These are phyloP conservation scores for Pichia phayaonensis DNA, from an alignment of 805 yeast species.

Conservation along the genomic window DNA sequence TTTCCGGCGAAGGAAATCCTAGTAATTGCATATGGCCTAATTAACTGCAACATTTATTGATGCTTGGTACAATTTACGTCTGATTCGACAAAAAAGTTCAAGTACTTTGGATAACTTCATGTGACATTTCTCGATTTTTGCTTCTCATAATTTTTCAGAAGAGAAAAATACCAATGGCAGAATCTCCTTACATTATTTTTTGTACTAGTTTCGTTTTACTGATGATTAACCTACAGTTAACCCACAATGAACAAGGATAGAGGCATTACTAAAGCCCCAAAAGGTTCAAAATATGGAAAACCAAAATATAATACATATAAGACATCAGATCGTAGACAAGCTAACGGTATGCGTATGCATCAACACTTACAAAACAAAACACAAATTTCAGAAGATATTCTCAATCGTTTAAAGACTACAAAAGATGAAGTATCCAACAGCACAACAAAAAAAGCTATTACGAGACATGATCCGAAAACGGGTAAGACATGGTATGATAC, in stretches of 20 bases:
- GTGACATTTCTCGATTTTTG: background rate
- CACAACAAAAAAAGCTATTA: conserved; percentile 27
- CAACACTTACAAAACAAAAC: conserved; percentile 24
- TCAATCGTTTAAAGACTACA: conserved; percentile 1
- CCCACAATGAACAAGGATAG: background rate
- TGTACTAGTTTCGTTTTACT: background rate
- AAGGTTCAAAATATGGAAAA: conserved; percentile 4
- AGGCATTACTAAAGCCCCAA: background rate
- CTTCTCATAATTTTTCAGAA: background rate
- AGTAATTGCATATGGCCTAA: background rate
- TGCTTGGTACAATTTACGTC: background rate
- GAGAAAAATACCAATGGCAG: too few species aligned
- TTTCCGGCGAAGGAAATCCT: background rate
- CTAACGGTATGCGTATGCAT: conserved; percentile 44
- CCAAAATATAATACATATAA: conserved; percentile 20
- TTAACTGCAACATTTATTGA: background rate
- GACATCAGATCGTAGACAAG: conserved; percentile 48
- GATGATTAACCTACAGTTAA: background rate
- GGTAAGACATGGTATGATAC: conserved; percentile 43
- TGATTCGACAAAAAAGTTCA: too few species aligned
- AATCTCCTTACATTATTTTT: background rate
- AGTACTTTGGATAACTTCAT: too few species aligned
- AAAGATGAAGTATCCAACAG: background rate
- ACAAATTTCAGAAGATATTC: background rate
- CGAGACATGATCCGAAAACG: conserved; percentile 34